A percentile compares a stretch with the other conserved stretches of the same genome.
phyloP scores from a whole-genome alignment of 2,329 filamentous ascomycete genomes.

The Incumbomyces lentus region DNA sequence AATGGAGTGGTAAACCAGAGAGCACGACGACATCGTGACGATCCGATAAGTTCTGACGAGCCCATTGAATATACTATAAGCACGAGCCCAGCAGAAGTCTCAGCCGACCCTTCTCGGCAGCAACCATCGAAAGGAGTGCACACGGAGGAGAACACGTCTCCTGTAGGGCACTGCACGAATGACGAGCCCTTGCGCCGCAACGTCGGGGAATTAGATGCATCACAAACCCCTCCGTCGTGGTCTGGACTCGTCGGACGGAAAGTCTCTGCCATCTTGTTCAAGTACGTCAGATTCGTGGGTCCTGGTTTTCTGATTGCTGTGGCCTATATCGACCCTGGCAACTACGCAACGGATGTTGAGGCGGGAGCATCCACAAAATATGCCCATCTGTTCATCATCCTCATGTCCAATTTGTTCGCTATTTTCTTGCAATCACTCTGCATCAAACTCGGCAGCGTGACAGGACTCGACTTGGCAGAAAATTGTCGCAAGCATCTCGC shows the following conservation, averaged over 20 bases:
- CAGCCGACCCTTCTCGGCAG: background rate
- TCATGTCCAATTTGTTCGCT: slow-evolving; percentile 39
- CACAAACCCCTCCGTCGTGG: slow-evolving; percentile 7
- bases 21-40: slow-evolving; percentile 33
- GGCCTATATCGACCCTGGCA: slow-evolving; percentile 41
- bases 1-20: slow-evolving; percentile 51
- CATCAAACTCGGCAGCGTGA: slow-evolving; percentile 58
- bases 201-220: slow-evolving; percentile 7
- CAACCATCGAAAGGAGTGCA: slow-evolving; percentile 2
- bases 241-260: background rate
- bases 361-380: slow-evolving; percentile 37
- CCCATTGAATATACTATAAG: slow-evolving; percentile 6
- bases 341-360: slow-evolving; percentile 41
- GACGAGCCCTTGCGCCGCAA: background rate
- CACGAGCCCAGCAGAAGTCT: background rate
- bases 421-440: slow-evolving; percentile 39
- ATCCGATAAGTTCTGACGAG: slow-evolving; percentile 15
- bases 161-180: background rate
- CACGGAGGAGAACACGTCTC: background rate
- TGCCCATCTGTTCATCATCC: slow-evolving; percentile 36
- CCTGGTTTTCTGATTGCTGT: slow-evolving; percentile 40
- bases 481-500: slow-evolving; percentile 57
- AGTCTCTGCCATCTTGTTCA: slow-evolving; percentile 21
- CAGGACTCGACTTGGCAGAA: slow-evolving; percentile 55
- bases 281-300: slow-evolving; percentile 36